phyloP scores from a whole-genome alignment of 768 basidiomycete genomes.

The Rhodotorula diobovata region DNA sequence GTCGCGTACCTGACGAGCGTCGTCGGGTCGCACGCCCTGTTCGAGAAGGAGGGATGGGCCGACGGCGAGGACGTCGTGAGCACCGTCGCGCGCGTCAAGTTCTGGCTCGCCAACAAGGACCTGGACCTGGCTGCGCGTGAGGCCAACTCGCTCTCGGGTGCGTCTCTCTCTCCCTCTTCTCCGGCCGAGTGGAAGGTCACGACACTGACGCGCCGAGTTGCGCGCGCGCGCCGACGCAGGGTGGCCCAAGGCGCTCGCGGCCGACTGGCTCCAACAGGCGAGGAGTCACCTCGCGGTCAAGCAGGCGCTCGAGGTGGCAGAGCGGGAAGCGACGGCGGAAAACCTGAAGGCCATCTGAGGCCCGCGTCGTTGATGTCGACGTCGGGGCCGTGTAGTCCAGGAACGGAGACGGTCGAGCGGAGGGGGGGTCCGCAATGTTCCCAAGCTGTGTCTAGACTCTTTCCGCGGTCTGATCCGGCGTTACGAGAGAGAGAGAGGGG shows the following conservation, averaged over 20 bases:
- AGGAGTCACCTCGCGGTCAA: conserved; percentile 80
- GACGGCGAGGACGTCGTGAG: conserved; percentile 79
- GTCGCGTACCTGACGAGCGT: conserved; percentile 80
- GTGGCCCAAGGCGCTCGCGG: conserved; percentile 58
- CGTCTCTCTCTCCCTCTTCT: conserved; percentile 41
- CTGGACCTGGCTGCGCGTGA: conserved; percentile 80
- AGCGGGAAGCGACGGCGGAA: conserved; percentile 38
- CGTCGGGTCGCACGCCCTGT: conserved; percentile 66
- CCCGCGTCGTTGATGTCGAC: not conserved
- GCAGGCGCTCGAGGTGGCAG: conserved; percentile 72
- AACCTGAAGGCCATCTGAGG: conserved; percentile 27
- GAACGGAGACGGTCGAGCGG: too few relatives aligned
- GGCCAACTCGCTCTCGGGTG: conserved; percentile 81
- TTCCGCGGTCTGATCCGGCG: too few relatives aligned
- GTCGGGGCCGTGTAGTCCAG: not conserved
- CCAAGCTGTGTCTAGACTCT: not conserved
- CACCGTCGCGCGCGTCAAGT: conserved; percentile 80
- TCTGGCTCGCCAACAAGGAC: conserved; percentile 85
- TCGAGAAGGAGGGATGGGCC: conserved; percentile 71
- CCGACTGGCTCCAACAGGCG: conserved; percentile 88
- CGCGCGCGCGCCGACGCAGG: conserved; percentile 16
- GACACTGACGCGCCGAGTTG: too few relatives aligned
- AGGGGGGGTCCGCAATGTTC: too few relatives aligned
- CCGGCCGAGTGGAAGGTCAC: too few relatives aligned
- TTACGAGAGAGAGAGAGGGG: too few relatives aligned